These are phyloP conservation scores for Persicaria maculosa DNA, from an alignment of 148 eudicot genomes.

Conservation along the genomic window DNA sequence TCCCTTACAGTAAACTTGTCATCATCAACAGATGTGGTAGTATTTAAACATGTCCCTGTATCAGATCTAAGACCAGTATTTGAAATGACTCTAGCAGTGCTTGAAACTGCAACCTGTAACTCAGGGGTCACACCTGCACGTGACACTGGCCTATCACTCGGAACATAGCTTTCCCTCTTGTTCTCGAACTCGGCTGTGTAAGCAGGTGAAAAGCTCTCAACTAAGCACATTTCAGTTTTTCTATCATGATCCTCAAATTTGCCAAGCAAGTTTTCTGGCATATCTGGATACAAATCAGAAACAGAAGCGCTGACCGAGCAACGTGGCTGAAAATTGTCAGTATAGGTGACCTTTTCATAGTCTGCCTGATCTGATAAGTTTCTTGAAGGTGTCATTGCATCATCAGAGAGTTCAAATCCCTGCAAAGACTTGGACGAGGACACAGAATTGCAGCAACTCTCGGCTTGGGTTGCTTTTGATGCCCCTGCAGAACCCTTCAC, in stretches of 20 bases:
- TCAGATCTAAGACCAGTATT: conserved; percentile 23
- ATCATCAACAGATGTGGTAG: conserved; percentile 35
- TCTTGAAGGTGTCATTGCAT: conserved; percentile 37
- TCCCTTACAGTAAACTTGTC: conserved; percentile 79
- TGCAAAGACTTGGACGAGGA: conserved; percentile 63
- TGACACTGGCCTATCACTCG: conserved; percentile 19
- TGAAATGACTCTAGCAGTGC: conserved; percentile 21
- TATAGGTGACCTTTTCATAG: conserved; percentile 25
- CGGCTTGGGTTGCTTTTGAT: conserved; percentile 36
- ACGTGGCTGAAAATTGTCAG: conserved; percentile 31
- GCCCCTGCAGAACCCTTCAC: conserved; percentile 18
- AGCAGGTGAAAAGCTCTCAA: conserved; percentile 30
- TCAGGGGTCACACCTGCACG: conserved; percentile 16
- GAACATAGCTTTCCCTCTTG: conserved; percentile 21
- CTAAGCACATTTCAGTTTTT: conserved; percentile 22
- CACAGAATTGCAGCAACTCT: conserved; percentile 61
- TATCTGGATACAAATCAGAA: conserved; percentile 31
- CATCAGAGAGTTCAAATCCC: conserved; percentile 73
- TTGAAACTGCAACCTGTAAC: conserved; percentile 21
- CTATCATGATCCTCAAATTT: conserved; percentile 21
- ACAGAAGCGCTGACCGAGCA: conserved; percentile 29
- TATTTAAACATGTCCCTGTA: conserved; percentile 27
- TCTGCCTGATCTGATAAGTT: conserved; percentile 30
- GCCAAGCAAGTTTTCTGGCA: conserved; percentile 18
- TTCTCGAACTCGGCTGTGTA: conserved; percentile 29